A percentile compares a stretch with the other conserved stretches of the same genome.
Evolutionary conservation across 257 asterid species (phyloP).

Genomic region (Mitragyna speciosa): DNA sequence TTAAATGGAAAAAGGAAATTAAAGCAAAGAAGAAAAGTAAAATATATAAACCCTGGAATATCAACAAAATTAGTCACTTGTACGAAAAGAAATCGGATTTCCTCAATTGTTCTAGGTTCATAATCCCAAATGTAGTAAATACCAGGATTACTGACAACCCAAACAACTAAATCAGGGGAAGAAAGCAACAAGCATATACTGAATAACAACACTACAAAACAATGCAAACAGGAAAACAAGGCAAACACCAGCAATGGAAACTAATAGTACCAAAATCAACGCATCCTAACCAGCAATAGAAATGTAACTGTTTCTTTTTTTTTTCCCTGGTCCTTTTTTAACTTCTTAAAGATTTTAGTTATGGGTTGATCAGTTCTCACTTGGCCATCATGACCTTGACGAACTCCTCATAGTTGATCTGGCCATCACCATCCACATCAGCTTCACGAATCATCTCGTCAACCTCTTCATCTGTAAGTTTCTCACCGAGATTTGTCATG

Average conservation of each 20-base stretch:
- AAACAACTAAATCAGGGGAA: constrained; percentile 22
- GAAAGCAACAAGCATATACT: constrained; percentile 35
- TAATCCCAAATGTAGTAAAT: constrained; percentile 16
- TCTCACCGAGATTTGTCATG: constrained; percentile 90
- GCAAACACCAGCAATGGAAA: constrained; percentile 25
- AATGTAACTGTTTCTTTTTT: constrained; percentile 32
- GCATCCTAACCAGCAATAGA: constrained; percentile 28
- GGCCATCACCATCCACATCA: constrained; percentile 89
- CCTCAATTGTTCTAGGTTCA: constrained; percentile 29
- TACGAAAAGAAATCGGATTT: constrained; percentile 14
- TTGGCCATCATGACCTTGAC: constrained; percentile 97
- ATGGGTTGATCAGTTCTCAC: constrained; percentile 38
- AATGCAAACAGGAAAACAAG: constrained; percentile 27
- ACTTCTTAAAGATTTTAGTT: constrained; percentile 22
- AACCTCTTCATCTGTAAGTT: constrained; percentile 85
- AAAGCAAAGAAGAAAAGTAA: not conserved
- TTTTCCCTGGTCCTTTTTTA: constrained; percentile 9
- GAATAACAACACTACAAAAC: constrained; percentile 32
- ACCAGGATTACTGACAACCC: constrained; percentile 24
- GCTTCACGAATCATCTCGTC: constrained; percentile 95
- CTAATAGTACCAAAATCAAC: constrained; percentile 25
- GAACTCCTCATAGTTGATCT: constrained; percentile 86
- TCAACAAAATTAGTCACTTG: constrained; percentile 21
- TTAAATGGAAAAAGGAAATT: not conserved
- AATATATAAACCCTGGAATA: constrained; percentile 2